Conservation (phyloP, 2,329 filamentous ascomycete genomes). For the Tolypocladium amazonense region DNA sequence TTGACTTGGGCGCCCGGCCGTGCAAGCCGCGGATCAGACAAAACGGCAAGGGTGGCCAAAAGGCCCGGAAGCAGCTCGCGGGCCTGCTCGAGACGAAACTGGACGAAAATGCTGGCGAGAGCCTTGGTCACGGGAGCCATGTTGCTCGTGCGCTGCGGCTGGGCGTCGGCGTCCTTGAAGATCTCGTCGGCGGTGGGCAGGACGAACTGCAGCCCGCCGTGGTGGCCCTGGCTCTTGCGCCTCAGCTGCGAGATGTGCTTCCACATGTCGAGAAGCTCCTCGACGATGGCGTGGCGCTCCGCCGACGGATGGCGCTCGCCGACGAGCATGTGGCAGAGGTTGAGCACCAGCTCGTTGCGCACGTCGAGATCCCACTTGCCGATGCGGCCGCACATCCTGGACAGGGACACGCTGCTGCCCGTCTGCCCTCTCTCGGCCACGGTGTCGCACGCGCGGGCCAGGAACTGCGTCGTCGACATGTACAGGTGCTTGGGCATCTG, state of each 20-base stretch:
- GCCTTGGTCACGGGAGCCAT: conserved; percentile 9
- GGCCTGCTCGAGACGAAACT: conserved; percentile 14
- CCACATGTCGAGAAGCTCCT: conserved; percentile 24
- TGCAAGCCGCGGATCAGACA: conserved; percentile 15
- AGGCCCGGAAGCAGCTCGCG: conserved; percentile 18
- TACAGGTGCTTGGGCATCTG: conserved; percentile 18
- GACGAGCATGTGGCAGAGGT: conserved; percentile 16
- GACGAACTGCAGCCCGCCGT: conserved; percentile 13
- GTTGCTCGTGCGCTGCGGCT: neutral
- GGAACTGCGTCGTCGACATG: conserved; percentile 9
- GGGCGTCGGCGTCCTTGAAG: conserved; percentile 3
- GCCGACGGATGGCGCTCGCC: conserved; percentile 5
- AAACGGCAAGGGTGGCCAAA: conserved; percentile 18
- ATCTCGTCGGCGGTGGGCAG: conserved; percentile 19
- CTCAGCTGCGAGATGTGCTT: conserved; percentile 24
- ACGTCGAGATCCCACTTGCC: conserved; percentile 15
- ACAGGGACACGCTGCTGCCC: conserved; percentile 13
- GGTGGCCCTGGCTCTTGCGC: conserved; percentile 13
- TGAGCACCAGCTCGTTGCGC: conserved; percentile 20
- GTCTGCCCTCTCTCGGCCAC: conserved; percentile 8
- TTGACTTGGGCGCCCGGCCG: conserved; percentile 4
- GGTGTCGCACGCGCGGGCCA: conserved; percentile 8
- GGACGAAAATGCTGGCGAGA: conserved; percentile 19
- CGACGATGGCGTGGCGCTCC: conserved; percentile 9
- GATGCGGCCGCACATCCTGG: conserved; percentile 12